Percentiles rank a stretch among this genome's conserved stretches.
Conservation (phyloP, 345 rosid genomes). For the Firmiana major region DNA sequence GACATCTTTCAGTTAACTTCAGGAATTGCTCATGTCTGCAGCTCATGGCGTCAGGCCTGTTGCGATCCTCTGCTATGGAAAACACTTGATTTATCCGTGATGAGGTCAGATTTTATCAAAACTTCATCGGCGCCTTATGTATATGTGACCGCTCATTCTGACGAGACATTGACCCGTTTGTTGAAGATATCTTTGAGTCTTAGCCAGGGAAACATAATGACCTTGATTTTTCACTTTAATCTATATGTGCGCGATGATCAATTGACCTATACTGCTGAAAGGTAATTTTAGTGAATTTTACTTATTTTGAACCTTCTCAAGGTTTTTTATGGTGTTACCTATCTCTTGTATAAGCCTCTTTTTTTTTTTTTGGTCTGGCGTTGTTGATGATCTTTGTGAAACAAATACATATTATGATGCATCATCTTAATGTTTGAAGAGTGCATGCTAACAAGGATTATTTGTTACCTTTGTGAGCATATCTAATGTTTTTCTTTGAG, state of each 20-base stretch:
- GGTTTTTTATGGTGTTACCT: background rate
- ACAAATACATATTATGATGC: background rate
- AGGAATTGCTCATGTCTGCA: constrained; percentile 75
- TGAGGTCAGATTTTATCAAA: constrained; percentile 69
- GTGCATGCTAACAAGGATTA: background rate
- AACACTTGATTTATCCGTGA: constrained; percentile 67
- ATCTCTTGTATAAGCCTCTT: background rate
- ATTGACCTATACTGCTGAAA: constrained; percentile 77
- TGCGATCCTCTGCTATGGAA: constrained; percentile 88
- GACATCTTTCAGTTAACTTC: constrained; percentile 52
- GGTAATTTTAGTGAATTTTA: constrained; percentile 31
- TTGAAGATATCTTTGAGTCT: constrained; percentile 65
- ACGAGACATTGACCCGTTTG: constrained; percentile 49
- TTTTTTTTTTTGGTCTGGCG: background rate
- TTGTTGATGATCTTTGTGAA: background rate
- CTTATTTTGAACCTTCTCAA: background rate
- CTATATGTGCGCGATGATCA: constrained; percentile 66
- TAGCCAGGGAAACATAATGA: constrained; percentile 50
- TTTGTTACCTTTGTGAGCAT: background rate
- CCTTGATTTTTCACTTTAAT: constrained; percentile 67
- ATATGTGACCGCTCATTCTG: constrained; percentile 55
- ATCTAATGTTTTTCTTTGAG: background rate
- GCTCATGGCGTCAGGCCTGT: constrained; percentile 73
- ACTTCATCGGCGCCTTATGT: constrained; percentile 72
- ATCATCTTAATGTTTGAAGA: background rate